Percentiles rank a stretch among this genome's conserved stretches.
Evolutionary conservation across 2,329 filamentous ascomycete genomes (phyloP).

Genomic region (Hymenoscyphus occultus): DNA sequence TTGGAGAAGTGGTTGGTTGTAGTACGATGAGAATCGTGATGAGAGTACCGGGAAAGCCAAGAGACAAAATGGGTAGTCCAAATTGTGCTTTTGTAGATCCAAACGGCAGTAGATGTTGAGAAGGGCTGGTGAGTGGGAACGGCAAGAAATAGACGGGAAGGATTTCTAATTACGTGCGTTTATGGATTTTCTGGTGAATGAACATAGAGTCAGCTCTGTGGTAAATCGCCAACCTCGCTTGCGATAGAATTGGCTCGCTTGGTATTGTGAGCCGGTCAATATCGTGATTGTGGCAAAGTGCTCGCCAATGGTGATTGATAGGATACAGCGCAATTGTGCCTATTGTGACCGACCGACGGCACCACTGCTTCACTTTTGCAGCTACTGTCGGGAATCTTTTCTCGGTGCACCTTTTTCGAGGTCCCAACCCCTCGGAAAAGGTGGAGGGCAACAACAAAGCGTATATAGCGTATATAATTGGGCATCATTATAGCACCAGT

Average conservation of each 20-base stretch:
- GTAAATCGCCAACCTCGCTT: not conserved
- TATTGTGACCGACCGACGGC: not conserved
- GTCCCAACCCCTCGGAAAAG: not conserved
- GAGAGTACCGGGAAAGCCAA: not conserved
- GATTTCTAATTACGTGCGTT: slow-evolving; percentile 4
- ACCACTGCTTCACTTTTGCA: not conserved
- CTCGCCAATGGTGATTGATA: not conserved
- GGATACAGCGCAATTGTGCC: not conserved
- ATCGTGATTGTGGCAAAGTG: not conserved
- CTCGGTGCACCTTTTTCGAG: not conserved
- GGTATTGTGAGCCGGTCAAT: not conserved
- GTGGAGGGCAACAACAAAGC: not conserved
- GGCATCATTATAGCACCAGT: not conserved
- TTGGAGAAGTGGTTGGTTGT: not conserved
- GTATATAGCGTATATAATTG: not conserved
- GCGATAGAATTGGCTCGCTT: not conserved
- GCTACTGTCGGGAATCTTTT: not conserved
- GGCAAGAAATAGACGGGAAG: not conserved
- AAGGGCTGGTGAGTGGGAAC: not conserved
- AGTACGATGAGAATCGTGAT: not conserved
- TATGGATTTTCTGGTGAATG: not conserved
- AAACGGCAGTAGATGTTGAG: not conserved
- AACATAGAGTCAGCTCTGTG: not conserved
- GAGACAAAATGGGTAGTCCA: not conserved
- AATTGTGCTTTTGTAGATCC: not conserved